Evolutionary conservation across 2,329 filamentous ascomycete species (phyloP), one percentile per base, ranked within the genome.

Genomic region (Aspergillus versicolor): DNA sequence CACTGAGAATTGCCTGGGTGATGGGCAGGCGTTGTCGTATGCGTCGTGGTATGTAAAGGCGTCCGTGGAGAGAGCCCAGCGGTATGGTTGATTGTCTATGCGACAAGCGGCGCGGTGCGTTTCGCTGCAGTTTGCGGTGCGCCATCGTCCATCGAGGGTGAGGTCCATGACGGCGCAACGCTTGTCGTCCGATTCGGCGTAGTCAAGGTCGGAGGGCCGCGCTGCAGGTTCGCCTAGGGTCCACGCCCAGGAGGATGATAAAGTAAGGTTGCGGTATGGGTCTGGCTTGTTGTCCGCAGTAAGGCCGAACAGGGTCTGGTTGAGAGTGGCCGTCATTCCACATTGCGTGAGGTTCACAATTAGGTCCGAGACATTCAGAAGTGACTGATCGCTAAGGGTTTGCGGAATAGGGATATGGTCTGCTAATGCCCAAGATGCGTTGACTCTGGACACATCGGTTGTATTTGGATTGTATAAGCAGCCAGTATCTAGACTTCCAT

Each of bases 221-320:
- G 77, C 77, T 32, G 70, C 65, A 1, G 86, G 86, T 67, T 88
- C 77, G 11, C 77, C 77, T 0, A 76, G 68, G 2, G 79, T 81
- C 84, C 85, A 89, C 19, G 83, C 81, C 84, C 86, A 88, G 9
- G 84, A 75, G 0, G 81, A 75, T 12, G 77, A 77, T 44, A 79
- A 71, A 1, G 79, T 79, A 58, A 82, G 79, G 48, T 77, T 76
- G 57, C 77, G 74, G 66, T 88, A 87, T 17, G 68, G 59, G 4
- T 63, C 60, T 30, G 76, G 67, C 56, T 81, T 73, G 44, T 70
- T 63, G 57, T 81, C 76, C 8, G 84, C 84, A 9, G 82, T 84
- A 19, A 67, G 61, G 56, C 78, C 77, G 43, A 79, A 75, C 2
- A 88, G 73, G 1, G 84, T 84, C 21, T 68, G 65, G 65, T 88